A percentile compares a stretch with the other conserved stretches of the same genome.
Conservation (phyloP, 2,329 filamentous ascomycete species). For the Talaromyces sp. region DNA sequence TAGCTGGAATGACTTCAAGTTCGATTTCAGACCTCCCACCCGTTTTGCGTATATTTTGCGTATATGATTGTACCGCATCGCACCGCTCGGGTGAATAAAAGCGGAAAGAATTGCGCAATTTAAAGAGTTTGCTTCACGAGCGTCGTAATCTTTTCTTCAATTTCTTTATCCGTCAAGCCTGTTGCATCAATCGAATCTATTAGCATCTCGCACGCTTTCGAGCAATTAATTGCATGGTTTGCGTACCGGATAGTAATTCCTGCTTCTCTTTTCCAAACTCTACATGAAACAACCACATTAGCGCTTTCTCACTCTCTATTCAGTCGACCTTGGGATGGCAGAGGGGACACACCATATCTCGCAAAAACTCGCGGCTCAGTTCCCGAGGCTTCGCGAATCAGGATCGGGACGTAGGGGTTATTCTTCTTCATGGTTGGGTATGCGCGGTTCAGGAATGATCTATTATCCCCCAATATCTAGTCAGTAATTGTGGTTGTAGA, state of each 20-base stretch:
- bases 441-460: conserved; percentile 82
- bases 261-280: conserved; percentile 68
- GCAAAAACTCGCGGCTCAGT: conserved; percentile 85
- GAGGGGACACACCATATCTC: conserved; percentile 72
- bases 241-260: conserved; percentile 59
- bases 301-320: not conserved
- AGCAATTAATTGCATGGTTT: not conserved
- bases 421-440: conserved; percentile 99
- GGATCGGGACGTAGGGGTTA: conserved; percentile 89
- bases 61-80: not conserved
- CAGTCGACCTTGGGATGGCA: not conserved
- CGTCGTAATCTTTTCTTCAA: conserved; percentile 65
- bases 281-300: conserved; percentile 33
- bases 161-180: conserved; percentile 69
- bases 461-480: conserved; percentile 39
- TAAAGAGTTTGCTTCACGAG: conserved; percentile 57
- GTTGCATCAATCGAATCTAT: conserved; percentile 19
- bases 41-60: too few relatives aligned
- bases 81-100: not conserved
- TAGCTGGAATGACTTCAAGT: not conserved
- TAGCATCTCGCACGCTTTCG: conserved; percentile 17
- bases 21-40: too few relatives aligned
- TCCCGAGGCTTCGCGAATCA: conserved; percentile 87
- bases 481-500: not conserved
- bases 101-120: not conserved